Evolutionary conservation across 306 rosid species (phyloP), one percentile per base, ranked within the genome.

Genomic region (Hippophae rhamnoides): DNA sequence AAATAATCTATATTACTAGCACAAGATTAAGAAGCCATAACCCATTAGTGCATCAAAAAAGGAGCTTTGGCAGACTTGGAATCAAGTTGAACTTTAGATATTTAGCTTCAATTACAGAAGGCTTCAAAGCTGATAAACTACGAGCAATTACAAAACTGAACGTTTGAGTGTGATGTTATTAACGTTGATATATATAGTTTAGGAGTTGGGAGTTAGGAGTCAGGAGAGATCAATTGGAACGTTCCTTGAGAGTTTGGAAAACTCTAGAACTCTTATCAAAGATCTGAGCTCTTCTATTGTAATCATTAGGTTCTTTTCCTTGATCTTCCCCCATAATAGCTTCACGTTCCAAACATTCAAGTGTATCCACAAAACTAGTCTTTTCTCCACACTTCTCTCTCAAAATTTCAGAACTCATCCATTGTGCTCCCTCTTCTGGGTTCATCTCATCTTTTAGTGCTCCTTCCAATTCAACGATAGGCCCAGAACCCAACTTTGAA

Each of bases 291-390:
- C 94, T 86, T 31, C 95, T 50, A 41, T 79, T 79, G 50, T 90
- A 87, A 77, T 90, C 94, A 31, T 26, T 55, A 11, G 94, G 85
- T 11, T 84, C 85, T 52, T 73, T 84, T 3, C 97, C 97, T 27
- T 71, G 75, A 60, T 87, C 95, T 45, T 81, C 94, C 31, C 95
- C 94, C 95, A 90, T 86, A 8, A 90, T 82, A 25, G 97, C 97
- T 69, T 86, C 94, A 45, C 60, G 66, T 65, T 84, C 97, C 75
- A 90, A 65, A 76, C 88, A 86, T 68, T 84, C 94, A 59, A 90
- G 65, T 47, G 82, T 9, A 59, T 89, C 90, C 72, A 81, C 84
- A 42, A 69, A 51, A 8, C 78, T 89, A 9, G 68, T 53, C 54
- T 62, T 51, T 63, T 63, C 89, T 51, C 78, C 84, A 62, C 86